Evolutionary conservation across 1,284 basidiomycete genomes (phyloP), one percentile per base, ranked within the genome.

Genomic region (Sanghuangporus baumii): DNA sequence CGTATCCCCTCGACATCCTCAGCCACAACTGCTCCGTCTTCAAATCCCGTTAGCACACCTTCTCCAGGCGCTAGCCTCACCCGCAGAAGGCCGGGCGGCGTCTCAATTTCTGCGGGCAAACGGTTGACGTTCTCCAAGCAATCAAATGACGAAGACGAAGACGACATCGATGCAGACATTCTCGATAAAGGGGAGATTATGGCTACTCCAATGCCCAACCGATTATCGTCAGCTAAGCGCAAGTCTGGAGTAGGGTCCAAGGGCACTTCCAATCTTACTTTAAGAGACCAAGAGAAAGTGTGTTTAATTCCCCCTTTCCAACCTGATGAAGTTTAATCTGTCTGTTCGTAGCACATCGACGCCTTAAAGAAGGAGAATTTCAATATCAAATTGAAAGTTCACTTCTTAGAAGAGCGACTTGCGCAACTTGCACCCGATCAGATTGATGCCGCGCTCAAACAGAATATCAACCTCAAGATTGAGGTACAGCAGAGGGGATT

Each of bases 331-430:
- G 37, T 50, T 38, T 26, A 46, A 14, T 38, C 57, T 48, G 41
- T 38, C 57, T 48, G 41, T 40, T 46, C 62, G 54, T 69, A 96
- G 94, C 91, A 95, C 73, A 93, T 96, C 71, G 93, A 97, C 75
- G 88, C 88, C 66, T 82, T 95, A 69, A 96, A 96, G 79, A 96
- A 95, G 74, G 94, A 97, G 74, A 94, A 96, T 78, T 96, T 96
- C 76, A 91, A 90, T 70, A 87, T 97, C 71, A 96, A 97, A 73
- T 83, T 96, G 60, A 92, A 94, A 67, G 92, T 96, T 5, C 93
- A 95, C 73, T 96, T 96, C 72, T 83, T 96, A 56, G 93, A 96
- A 72, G 93, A 96, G 70, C 89, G 93, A 36, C 83, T 97, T 14
- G 88, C 88, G 1, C 86, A 91, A 69, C 86, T 95, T 63, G 91